A percentile compares a stretch with the other conserved stretches of the same genome.
phyloP scores from a whole-genome alignment of 768 basidiomycete species.

The Mycena latifolia region DNA sequence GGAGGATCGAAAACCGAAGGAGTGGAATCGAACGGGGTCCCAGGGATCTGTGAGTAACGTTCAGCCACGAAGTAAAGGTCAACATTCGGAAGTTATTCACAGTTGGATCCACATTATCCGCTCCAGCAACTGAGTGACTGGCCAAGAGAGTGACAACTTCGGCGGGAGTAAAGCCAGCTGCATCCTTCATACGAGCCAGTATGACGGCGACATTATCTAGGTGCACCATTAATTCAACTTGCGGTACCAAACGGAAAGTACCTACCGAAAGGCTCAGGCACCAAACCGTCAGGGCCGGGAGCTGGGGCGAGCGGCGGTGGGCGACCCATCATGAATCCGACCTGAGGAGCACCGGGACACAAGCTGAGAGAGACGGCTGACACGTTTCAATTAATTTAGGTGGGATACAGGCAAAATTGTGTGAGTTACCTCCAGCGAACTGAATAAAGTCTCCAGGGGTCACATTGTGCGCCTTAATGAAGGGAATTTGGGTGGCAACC shows the following conservation, averaged over 20 bases:
- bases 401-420: background rate
- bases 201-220: too few species aligned
- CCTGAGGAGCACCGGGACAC: slow-evolving; percentile 48
- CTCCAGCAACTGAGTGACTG: too few species aligned
- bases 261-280: slow-evolving; percentile 37
- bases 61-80: too few species aligned
- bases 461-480: slow-evolving; percentile 40
- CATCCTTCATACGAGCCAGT: too few species aligned
- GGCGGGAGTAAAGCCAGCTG: too few species aligned
- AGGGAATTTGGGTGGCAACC: slow-evolving; percentile 36
- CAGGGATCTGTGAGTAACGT: slow-evolving; percentile 16
- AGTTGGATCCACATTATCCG: too few species aligned
- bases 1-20: too few species aligned
- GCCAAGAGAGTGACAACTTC: too few species aligned
- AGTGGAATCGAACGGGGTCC: slow-evolving; percentile 37
- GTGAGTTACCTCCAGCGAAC: background rate
- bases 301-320: slow-evolving; percentile 32
- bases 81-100: too few species aligned
- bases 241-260: too few species aligned
- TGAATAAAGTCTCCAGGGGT: slow-evolving; percentile 43
- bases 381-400: too few species aligned
- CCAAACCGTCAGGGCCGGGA: slow-evolving; percentile 31
- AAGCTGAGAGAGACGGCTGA: slow-evolving; percentile 43
- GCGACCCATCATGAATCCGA: slow-evolving; percentile 46
- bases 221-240: too few species aligned